A percentile compares a stretch with the other conserved stretches of the same genome.
These are phyloP conservation scores for Licmophora abbreviata DNA, from an alignment of 108 stramenopile species.

Conservation along the genomic window DNA sequence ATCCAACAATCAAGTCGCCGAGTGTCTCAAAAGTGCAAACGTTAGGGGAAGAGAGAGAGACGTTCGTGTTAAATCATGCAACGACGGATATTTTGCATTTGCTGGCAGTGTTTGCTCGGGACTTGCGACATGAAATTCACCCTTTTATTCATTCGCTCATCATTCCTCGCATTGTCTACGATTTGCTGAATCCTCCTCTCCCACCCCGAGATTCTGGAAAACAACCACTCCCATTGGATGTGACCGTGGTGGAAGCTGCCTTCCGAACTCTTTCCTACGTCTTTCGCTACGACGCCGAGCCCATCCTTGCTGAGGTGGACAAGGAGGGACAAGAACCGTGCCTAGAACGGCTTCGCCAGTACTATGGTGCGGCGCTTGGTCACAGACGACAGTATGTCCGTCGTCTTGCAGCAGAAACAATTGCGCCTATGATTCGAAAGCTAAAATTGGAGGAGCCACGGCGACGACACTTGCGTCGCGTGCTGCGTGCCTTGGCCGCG, in stretches of 20 bases:
- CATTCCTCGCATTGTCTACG: conserved; percentile 61
- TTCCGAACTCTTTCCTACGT: conserved; percentile 75
- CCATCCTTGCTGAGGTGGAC: conserved; percentile 20
- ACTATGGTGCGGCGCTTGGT: conserved; percentile 68
- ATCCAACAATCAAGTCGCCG: background rate
- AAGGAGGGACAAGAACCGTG: conserved; percentile 18
- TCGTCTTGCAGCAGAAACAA: conserved; percentile 67
- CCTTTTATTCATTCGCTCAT: conserved; percentile 50
- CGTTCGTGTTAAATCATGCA: conserved; percentile 60
- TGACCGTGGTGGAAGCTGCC: conserved; percentile 67
- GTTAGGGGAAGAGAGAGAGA: conserved; percentile 1
- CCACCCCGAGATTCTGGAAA: conserved; percentile 30
- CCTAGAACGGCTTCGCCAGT: conserved; percentile 65
- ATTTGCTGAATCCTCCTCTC: conserved; percentile 69
- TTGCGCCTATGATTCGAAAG: conserved; percentile 71
- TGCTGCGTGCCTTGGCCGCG: conserved; percentile 55
- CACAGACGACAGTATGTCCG: conserved; percentile 63
- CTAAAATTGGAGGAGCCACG: conserved; percentile 44
- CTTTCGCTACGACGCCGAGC: conserved; percentile 69
- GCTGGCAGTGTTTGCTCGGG: conserved; percentile 69
- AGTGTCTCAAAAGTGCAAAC: background rate
- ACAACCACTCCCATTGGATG: conserved; percentile 57
- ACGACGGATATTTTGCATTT: conserved; percentile 82
- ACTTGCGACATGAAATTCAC: conserved; percentile 80
- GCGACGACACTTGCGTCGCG: conserved; percentile 55